Percentiles rank a stretch among this genome's conserved stretches.
Conservation (phyloP, 306 rosid species). For the Alnus rubra region DNA sequence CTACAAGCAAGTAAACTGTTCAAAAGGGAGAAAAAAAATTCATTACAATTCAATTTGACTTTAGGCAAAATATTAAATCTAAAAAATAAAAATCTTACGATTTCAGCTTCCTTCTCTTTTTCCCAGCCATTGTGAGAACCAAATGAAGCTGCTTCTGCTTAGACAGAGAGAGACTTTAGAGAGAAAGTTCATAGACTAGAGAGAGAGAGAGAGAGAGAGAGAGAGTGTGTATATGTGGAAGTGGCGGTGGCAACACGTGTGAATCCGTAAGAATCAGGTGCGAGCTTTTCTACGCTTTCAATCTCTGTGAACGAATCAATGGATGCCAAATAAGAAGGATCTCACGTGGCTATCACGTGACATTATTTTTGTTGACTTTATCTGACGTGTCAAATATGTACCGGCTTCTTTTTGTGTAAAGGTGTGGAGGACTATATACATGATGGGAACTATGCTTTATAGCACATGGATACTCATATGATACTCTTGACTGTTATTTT, state of each 20-base stretch:
- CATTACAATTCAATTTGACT: background rate
- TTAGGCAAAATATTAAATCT: background rate
- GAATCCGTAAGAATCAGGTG: slow-evolving; percentile 20
- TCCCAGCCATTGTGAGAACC: slow-evolving; percentile 51
- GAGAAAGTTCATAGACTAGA: slow-evolving; percentile 9
- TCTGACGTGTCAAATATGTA: background rate
- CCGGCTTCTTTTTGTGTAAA: background rate
- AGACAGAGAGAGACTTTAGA: slow-evolving; percentile 1
- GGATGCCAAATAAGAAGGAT: background rate
- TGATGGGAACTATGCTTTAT: background rate
- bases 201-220: background rate
- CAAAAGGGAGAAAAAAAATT: background rate
- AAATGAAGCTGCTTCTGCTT: slow-evolving; percentile 5
- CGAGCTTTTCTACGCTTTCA: background rate
- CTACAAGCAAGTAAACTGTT: background rate
- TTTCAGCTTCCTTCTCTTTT: slow-evolving; percentile 58
- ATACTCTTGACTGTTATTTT: background rate
- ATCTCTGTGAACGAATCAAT: background rate
- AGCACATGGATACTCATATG: background rate
- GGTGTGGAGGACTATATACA: background rate
- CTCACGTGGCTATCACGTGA: background rate
- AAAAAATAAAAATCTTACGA: slow-evolving; percentile 44
- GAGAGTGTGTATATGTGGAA: slow-evolving; percentile 11
- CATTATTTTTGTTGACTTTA: background rate
- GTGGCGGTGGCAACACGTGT: slow-evolving; percentile 35